Base-by-base conservation (phyloP, 495 filamentous ascomycete species). In the Aspergillus panamensis region DNA sequence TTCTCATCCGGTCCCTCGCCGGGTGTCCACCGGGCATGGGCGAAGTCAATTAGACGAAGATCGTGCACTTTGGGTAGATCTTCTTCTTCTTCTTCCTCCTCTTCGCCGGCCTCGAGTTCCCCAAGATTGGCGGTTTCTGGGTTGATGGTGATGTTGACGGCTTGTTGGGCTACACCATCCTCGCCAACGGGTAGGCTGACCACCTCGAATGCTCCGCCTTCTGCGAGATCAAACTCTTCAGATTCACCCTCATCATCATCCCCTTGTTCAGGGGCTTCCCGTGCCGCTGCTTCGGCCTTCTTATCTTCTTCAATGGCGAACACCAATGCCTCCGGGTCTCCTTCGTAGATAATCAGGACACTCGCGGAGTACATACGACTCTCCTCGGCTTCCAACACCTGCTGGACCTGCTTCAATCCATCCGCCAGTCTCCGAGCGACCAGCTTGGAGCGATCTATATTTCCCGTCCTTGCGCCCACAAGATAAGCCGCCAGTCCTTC, bases 1-100 rank as follows among this genome's bases (percentile, higher is more conserved):
- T 97, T 97, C 74, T 95, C 87, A 70, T 98, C 94, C 1, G 89
- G 88, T 0, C 92, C 94, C 61, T 87, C 70, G 7, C 91, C 92
- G 3, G 91, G 91, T 3, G 83, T 86, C 89, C 90, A 98, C 29
- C 76, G 72, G 17, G 94, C 93, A 74, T 98, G 94, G 19, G 94
- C 94, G 77, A 98, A 98, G 71, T 98, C 94, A 60, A 98, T 97
- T 62, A 98, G 73, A 67, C 95, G 94, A 54, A 96, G 78, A 33
- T 82, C 82, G 67, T 89, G 90, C 19, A 95, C 85, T 63, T 85
- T 85, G 0, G 90, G 90, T 17, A 82, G 68, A n/a, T 78, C 76
- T 5, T 83, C 78, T 48, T 88, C 87, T 0, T 88, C 88, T 1
- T 87, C 86, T 0, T 87, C 85, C 0, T 87, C 84, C 2, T 81